Base-by-base conservation (phyloP, 805 yeast species). In the Nadsonia fulvescens region DNA sequence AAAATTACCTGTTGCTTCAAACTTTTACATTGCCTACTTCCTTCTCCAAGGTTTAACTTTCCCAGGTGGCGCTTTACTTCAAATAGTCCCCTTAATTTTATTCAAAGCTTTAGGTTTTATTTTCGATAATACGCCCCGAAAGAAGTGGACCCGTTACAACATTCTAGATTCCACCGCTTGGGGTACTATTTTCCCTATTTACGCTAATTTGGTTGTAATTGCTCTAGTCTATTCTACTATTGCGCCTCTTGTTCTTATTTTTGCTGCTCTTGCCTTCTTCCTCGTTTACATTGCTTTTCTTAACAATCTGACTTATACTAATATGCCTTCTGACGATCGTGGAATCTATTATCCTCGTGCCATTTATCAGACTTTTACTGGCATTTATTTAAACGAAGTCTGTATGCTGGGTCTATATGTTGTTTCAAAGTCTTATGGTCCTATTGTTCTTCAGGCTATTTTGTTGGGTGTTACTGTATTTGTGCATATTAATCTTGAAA, bases 351-450 rank as follows among this genome's bases (percentile, higher is more conserved):
- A 82, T 46, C 89, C 93, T 34, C 66, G 79, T 34, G 94, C 95
- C 2, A 49, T 86, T 27, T 76, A 70, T 56, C 95, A 86, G 53
- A 73, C 91, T 1, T 62, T 86, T 46, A 71, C 72, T 19, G 98
- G 98, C 31, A 49, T 89, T 22, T 86, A 86, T 47, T 47, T 86
- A 23, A 93, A 93, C 20, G 83, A 86, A 51, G 52, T 82, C 12
- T 79, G 93, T 56, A 40, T 89, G 35, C 46, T 89, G 28, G 95
- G 94, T 29, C 50, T 89, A 30, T 83, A 81, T 46, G 77, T 68
- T 10, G 91, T 86, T 30, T 82, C 91, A 34, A 79, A 79, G 58
- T 75, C 91, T 21, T 86, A 94, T 94, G 96, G 94, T 23, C 92
- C 94, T 18, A 61, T 82, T 36, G 77, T 72, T 3, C 51, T 86